Percentiles rank a stretch among this genome's conserved stretches.
Conservation (phyloP, 2,329 filamentous ascomycete genomes). For the Fusarium albidum region DNA sequence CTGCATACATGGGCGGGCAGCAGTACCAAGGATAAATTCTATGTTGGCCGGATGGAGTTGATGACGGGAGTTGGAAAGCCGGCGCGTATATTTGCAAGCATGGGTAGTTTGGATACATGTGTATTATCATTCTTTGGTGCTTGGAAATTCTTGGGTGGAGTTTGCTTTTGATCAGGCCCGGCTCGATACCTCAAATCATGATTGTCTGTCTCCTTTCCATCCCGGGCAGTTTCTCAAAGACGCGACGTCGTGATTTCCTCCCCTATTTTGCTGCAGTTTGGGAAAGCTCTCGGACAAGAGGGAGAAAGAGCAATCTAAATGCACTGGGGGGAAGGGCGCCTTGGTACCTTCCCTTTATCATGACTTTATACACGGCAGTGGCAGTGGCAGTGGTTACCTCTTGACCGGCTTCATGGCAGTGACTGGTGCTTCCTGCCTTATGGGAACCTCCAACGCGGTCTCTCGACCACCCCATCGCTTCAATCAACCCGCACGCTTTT, state of each 20-base stretch:
- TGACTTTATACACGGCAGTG: no score
- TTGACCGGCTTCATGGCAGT: no score
- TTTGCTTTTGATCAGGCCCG: slow-evolving; percentile 9
- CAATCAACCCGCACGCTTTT: background rate
- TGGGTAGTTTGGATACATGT: background rate
- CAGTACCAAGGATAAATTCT: slow-evolving; percentile 41
- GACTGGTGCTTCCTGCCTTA: background rate
- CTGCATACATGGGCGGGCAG: slow-evolving; percentile 60
- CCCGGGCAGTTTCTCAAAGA: no score
- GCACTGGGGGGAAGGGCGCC: no score
- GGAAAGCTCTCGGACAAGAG: no score
- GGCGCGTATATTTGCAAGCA: background rate
- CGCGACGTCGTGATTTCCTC: no score
- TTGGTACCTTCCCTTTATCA: no score
- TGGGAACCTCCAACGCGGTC: background rate
- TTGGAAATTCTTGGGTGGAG: slow-evolving; percentile 8
- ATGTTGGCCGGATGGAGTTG: background rate
- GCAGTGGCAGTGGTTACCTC: no score
- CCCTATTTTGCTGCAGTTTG: no score
- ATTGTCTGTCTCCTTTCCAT: background rate
- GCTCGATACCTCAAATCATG: slow-evolving; percentile 28
- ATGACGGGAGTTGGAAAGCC: background rate
- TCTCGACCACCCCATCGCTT: background rate
- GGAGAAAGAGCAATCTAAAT: no score
- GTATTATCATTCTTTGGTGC: background rate